Evolutionary conservation across 23 red algal species (phyloP), one percentile per base, ranked within the genome.

Genomic region (Gracilaria caudata): DNA sequence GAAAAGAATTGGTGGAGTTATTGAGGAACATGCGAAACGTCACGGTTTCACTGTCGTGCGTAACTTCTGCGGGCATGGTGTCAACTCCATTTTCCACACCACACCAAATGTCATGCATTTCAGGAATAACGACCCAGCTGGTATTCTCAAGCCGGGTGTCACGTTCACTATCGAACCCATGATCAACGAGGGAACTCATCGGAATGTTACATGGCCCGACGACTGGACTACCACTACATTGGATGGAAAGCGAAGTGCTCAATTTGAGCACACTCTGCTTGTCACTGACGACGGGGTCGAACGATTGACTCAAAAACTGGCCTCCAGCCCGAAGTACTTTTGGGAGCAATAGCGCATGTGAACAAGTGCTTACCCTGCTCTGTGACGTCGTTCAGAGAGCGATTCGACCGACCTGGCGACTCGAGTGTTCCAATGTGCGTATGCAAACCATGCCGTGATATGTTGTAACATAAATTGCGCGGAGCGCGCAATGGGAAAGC

Each of bases 131-230:
- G 93, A 96, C 19, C 66, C 86, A 0, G 73, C 87, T 32, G 97
- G 97, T 33, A 59, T 88, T 51, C 88, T 99, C 64, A 77, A 93
- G 28, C 83, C 77, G 9, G 88, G 92, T 51, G 73, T 92, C 54
- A 96, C 90, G 13, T 99, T 99, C 72, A 95, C 97, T 4, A 99
- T 99, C 46, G 97, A 99, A 56, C 97, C 97, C 17, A 99, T 99
- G 97, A 86, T 99, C 40, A 93, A 95, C 47, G 97, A 99, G 73
- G 93, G 92, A 63, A 83, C 70, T 24, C 70, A 46, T 17, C 60
- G 86, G 38, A 92, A 82, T 66, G 51, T 91, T 46, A 89, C 74
- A 26, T 98, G 96, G 96, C 92, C 96, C 6, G 96, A 98, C 68
- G 77, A 91, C 29, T 98, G 96, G 96, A 98, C 96, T 28, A 72